Evolutionary conservation across 1,139 yeast genomes (phyloP).

Genomic region (Blastobotrys buckinghamii): DNA sequence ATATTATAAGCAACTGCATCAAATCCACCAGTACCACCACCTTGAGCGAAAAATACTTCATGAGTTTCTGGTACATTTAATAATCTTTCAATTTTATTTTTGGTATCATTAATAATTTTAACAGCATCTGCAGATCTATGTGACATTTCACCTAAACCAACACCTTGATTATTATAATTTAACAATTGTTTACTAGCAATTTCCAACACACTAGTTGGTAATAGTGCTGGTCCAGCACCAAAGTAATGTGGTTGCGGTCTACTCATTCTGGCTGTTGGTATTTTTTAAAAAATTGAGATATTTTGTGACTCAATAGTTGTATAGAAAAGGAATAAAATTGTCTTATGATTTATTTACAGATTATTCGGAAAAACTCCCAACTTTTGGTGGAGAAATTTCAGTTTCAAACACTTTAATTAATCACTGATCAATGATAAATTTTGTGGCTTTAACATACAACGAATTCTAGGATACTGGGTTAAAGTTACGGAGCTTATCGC

Average conservation of each 20-base stretch:
- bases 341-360: background rate
- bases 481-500: too few species aligned
- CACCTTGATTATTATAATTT: slow-evolving; percentile 58
- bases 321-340: background rate
- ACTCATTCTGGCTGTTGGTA: slow-evolving; percentile 2
- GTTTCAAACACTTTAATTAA: too few species aligned
- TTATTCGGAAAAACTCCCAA: background rate
- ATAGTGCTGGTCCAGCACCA: slow-evolving; percentile 96
- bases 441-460: too few species aligned
- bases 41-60: slow-evolving; percentile 91
- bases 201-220: slow-evolving; percentile 77
- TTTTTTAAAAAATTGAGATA: background rate
- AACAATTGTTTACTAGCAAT: slow-evolving; percentile 83
- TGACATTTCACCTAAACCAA: slow-evolving; percentile 93
- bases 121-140: slow-evolving; percentile 87
- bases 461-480: too few species aligned
- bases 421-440: too few species aligned
- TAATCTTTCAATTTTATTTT: slow-evolving; percentile 55
- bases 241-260: slow-evolving; percentile 57
- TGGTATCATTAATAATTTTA: slow-evolving; percentile 70
- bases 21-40: slow-evolving; percentile 96
- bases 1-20: slow-evolving; percentile 81
- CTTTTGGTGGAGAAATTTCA: too few species aligned
- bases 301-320: background rate
- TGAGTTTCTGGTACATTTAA: slow-evolving; percentile 81